A percentile compares a stretch with the other conserved stretches of the same genome.
These are phyloP conservation scores for Skeletonema costatum DNA, from an alignment of 108 stramenopile species.

Conservation along the genomic window DNA sequence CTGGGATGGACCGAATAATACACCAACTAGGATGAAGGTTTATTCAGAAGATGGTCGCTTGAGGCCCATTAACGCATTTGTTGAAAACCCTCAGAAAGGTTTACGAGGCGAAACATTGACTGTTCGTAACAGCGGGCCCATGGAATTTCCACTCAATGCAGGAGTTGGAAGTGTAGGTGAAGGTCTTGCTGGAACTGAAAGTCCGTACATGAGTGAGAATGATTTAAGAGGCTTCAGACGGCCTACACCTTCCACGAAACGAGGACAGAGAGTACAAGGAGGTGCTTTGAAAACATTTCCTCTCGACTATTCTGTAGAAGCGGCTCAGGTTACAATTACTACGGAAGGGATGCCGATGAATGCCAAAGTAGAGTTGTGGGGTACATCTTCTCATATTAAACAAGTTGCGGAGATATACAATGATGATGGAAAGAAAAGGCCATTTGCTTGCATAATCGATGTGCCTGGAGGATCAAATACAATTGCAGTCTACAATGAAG, in stretches of 20 bases:
- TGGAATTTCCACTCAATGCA: conserved; percentile 49
- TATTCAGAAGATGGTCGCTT: conserved; percentile 53
- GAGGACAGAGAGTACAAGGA: conserved; percentile 37
- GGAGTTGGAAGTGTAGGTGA: conserved; percentile 19
- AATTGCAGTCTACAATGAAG: conserved; percentile 46
- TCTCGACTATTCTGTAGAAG: conserved; percentile 35
- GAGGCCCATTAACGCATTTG: conserved; percentile 39
- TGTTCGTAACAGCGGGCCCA: conserved; percentile 46
- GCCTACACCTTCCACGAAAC: conserved; percentile 13
- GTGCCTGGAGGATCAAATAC: conserved; percentile 43
- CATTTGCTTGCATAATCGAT: conserved; percentile 42
- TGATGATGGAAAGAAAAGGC: conserved; percentile 37
- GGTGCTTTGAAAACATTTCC: conserved; percentile 42
- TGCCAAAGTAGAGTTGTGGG: conserved; percentile 50
- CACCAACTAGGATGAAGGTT: conserved; percentile 43
- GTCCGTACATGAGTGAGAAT: conserved; percentile 15
- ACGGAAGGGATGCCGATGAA: conserved; percentile 49
- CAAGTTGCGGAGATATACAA: conserved; percentile 52
- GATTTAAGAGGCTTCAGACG: conserved; percentile 26
- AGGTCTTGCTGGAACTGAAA: conserved; percentile 27
- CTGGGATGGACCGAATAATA: conserved; percentile 61
- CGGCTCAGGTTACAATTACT: conserved; percentile 40
- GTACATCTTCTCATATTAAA: conserved; percentile 31
- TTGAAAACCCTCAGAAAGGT: conserved; percentile 28
- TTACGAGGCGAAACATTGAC: conserved; percentile 31